Conservation (phyloP, 1,284 basidiomycete genomes). For the Microbotryum intermedium region DNA sequence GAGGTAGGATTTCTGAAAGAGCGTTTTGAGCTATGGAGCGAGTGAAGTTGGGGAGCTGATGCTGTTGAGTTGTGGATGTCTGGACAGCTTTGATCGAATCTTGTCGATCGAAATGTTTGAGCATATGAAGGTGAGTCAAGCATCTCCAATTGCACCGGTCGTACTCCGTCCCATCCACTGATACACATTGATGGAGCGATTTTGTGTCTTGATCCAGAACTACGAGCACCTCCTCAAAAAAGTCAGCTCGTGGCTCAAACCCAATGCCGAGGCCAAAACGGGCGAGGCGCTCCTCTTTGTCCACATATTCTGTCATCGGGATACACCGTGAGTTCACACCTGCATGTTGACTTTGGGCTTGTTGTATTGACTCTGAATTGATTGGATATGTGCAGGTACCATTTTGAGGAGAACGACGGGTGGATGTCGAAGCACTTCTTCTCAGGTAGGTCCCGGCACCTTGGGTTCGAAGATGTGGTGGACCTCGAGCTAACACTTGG, state of each 20-base stretch:
- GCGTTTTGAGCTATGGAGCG: background rate
- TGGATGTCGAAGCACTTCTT: conserved; percentile 76
- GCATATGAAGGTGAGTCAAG: conserved; percentile 51
- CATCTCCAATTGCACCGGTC: background rate
- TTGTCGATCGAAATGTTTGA: conserved; percentile 77
- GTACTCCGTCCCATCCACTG: background rate
- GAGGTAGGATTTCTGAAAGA: conserved; percentile 42
- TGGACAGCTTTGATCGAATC: conserved; percentile 59
- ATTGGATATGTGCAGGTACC: conserved; percentile 47
- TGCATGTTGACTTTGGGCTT: background rate
- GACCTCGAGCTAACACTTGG: background rate
- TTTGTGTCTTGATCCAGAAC: conserved; percentile 42
- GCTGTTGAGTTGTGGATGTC: conserved; percentile 1
- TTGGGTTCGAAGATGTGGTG: conserved; percentile 7
- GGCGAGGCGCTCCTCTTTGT: conserved; percentile 54
- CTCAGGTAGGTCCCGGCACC: conserved; percentile 47
- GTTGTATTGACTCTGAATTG: background rate
- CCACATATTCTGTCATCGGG: conserved; percentile 65
- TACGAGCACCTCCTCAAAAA: conserved; percentile 59
- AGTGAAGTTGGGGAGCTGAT: background rate
- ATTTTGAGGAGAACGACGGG: conserved; percentile 62
- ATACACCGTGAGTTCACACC: conserved; percentile 35
- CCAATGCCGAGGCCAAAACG: conserved; percentile 38
- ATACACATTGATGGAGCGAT: background rate
- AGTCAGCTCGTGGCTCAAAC: conserved; percentile 59